Evolutionary conservation across 192 early-diverging fungal species (phyloP), one percentile per base, ranked within the genome.

Genomic region (Coemansia sp.): DNA sequence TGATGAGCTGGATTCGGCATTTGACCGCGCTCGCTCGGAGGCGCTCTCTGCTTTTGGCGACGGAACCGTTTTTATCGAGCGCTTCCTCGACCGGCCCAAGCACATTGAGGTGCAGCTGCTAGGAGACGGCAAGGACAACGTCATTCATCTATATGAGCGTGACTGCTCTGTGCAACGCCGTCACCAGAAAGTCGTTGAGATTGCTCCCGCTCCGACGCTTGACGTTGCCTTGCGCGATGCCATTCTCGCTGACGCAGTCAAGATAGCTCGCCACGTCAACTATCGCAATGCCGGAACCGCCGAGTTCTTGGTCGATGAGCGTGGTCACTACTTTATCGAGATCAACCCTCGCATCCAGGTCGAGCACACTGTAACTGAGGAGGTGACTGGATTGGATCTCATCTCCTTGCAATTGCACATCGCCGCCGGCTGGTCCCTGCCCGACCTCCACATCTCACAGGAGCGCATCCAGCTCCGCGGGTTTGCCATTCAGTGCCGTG

Each of bases 291-390:
- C 97, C 22, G 97, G 97, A 66, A 99, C 97, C 0, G 97, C 93
- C 40, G 97, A 99, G 78, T 99, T 97, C 87, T 88, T 99, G 68
- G 94, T 97, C 1, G 96, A 97, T 75, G 69, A 80, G 57, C 87
- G 95, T 65, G 90, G 92, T 72, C 90, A 96, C 86, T 99, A 97
- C 88, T 99, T 99, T 70, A 96, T 99, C 65, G 97, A 99, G 85
- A 94, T 97, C 73, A 97, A 99, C 79, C 95, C 97, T 57, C 90
- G 97, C 83, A 93, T 98, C 65, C 97, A 99, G 84, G 97, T 99
- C 31, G 97, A 99, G 85, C 97, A 99, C 82, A 95, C 95, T 38
- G 94, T 97, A 44, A 97, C 97, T 57, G 97, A 99, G 85, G 95
- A 97, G 83, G 90, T 97, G 62, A 97, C 96, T 18, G 97, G 97